Base-by-base conservation (phyloP, 805 yeast species). In the Kuraishia cidri region DNA sequence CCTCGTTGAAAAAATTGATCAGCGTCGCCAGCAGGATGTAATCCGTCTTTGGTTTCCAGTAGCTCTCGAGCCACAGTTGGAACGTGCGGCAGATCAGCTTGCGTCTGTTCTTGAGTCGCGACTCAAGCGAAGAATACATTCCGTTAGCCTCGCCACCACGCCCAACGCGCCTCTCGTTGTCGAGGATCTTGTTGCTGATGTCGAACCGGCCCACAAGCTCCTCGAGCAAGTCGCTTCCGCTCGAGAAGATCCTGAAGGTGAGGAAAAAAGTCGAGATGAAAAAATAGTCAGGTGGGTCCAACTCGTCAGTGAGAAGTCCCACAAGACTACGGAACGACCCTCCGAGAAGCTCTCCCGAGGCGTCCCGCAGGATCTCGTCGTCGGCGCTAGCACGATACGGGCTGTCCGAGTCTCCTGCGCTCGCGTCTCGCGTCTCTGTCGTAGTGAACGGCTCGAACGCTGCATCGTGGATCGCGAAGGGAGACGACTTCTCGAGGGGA, bases 51-150 rank as follows among this genome's bases (percentile, higher is more conserved):
- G 70, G 72, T 40, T 77, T 73, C 96, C 96, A 90, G 50, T 81
- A 87, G 32, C 92, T 79, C 53, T 86, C 94, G 53, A 90, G 58
- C 98, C 98, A 90, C 23, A 73, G 61, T 50, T 76, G 82, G 48
- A 87, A 72, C 52, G 80, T 65, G 41, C 71, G 73, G 42, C 79
- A 74, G 25, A 86, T 75, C 30, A 80, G 56, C 39, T 75, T 72
- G 47, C 90, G 62, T 50, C 92, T 67, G 40, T 67, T 76, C 45
- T 70, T 75, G 25, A 73, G 41, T 41, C 66, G 58, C 13, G 69
- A 60, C 37, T 67, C 61, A 41, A 46, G 22, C 14, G 68, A 56
- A 2, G 71, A 58, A 36, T 52, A 62, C 26, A 50, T 56, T 3
- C 60, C 63, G 29, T 52, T 56, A 25, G 48, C 53, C 4, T 56